phyloP scores from a whole-genome alignment of 208 protist genomes.

The Crithidia bombi region DNA sequence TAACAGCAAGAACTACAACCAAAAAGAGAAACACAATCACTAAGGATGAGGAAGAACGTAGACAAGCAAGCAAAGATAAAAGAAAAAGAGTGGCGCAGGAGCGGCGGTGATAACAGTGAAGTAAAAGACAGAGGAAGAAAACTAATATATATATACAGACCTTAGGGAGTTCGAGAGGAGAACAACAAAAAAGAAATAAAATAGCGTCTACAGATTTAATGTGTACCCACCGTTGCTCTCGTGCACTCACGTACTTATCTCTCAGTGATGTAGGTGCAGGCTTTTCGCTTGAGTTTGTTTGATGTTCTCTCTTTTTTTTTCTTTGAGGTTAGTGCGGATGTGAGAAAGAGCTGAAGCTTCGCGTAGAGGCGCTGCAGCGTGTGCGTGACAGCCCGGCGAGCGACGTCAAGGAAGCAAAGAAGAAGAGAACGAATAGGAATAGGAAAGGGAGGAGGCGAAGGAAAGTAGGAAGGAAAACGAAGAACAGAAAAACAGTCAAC shows the following conservation, averaged over 20 bases:
- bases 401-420: background rate
- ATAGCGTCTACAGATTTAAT: background rate
- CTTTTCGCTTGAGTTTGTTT: too few species aligned
- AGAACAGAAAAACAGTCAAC: conserved; percentile 1
- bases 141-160: too few species aligned
- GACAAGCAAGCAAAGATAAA: background rate
- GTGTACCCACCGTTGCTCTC: too few species aligned
- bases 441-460: background rate
- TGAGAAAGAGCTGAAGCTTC: too few species aligned
- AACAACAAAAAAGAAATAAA: conserved; percentile 1
- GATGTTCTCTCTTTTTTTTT: too few species aligned
- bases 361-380: too few species aligned
- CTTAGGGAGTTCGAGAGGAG: too few species aligned
- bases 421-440: background rate
- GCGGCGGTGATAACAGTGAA: too few species aligned
- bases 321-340: too few species aligned
- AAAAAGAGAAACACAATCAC: conserved; percentile 14
- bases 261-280: too few species aligned
- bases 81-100: background rate
- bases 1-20: conserved; percentile 5
- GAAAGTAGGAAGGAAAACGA: background rate
- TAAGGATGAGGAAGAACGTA: background rate
- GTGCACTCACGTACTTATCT: too few species aligned
- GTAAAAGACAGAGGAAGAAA: background rate
- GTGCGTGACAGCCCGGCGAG: too few species aligned